A percentile compares a stretch with the other conserved stretches of the same genome.
These are phyloP conservation scores for Antrodiella citrinella DNA, from an alignment of 768 basidiomycete species.

Conservation along the genomic window DNA sequence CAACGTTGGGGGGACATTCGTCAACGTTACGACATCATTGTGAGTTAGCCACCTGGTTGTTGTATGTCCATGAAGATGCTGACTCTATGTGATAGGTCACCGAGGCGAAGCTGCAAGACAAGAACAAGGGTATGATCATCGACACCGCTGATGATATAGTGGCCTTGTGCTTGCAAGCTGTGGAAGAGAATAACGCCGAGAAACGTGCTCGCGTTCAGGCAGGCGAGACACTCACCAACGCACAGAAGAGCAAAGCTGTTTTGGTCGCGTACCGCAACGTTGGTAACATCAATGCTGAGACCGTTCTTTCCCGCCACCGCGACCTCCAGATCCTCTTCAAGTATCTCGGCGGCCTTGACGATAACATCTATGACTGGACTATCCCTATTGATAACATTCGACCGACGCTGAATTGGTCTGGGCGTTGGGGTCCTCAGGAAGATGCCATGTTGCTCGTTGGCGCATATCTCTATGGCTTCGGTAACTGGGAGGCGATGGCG, in stretches of 20 bases:
- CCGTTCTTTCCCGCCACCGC: constrained; percentile 80
- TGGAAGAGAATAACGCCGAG: constrained; percentile 77
- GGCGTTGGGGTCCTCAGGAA: constrained; percentile 87
- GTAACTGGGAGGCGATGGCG: constrained; percentile 93
- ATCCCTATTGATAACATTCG: constrained; percentile 92
- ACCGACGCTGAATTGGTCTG: constrained; percentile 93
- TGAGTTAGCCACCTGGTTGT: constrained; percentile 35
- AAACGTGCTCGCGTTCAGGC: constrained; percentile 68
- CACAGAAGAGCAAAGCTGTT: constrained; percentile 95
- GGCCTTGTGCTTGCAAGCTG: constrained; percentile 72
- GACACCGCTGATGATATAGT: constrained; percentile 92
- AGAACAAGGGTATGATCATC: constrained; percentile 88
- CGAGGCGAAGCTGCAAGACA: constrained; percentile 87
- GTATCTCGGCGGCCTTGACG: constrained; percentile 58
- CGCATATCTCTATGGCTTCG: constrained; percentile 89
- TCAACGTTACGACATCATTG: constrained; percentile 89
- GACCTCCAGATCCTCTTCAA: constrained; percentile 85
- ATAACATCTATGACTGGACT: constrained; percentile 74
- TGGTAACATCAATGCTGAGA: constrained; percentile 95
- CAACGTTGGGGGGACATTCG: constrained; percentile 98
- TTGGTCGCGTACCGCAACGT: constrained; percentile 87
- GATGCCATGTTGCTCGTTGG: constrained; percentile 95
- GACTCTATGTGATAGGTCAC: constrained; percentile 46
- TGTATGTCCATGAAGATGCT: constrained; percentile 2
- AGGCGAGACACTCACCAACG: constrained; percentile 85